Evolutionary conservation across 176 grass and related monocot species (phyloP), one percentile per base, ranked within the genome.

Genomic region (Dendrocalamus sinicus): DNA sequence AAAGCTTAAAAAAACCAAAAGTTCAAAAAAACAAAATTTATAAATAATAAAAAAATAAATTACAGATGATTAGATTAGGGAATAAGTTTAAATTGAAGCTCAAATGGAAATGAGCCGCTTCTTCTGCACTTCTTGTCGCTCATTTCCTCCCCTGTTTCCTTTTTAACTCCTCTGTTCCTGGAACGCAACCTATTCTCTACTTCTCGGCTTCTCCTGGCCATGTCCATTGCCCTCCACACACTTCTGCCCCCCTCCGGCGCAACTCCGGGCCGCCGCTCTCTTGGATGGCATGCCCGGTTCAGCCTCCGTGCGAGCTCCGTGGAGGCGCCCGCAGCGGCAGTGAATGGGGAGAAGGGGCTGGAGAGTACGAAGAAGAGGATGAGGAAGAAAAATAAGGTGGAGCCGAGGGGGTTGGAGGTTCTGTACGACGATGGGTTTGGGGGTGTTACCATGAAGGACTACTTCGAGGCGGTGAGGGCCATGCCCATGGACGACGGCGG

Each of bases 381-480:
- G n/a, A 28, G 0, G 50, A 57, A 3, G n/a, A 28, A 24, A 10
- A 61, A n/a, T 24, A 24, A 23, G 4, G 65, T 23, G 72, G 70
- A 30, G 76, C 23, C 46, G n/a, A 79, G 1, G 12, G 78, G 77
- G 22, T 54, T 97, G 17, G 72, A 84, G 47, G 84, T 69, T 7
- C 91, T 95, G 22, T 95, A 96, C 43, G 93, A 98, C 44, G 96
- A 99, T 37, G 96, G 92, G 41, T 99, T 94, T 73, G 96, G 96
- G 39, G 65, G 73, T 41, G 82, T 67, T 17, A 96, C 78, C 45
- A 90, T 99, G 8, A 96, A 89, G 78, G 93, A 96, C 74, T 99
- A 94, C 86, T 90, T 99, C 72, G 88, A 78, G n/a, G 93, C 84
- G 15, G 86, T 90, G 51, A 92, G 80, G 86, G 88, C 82, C 39